Percentiles rank a stretch among this genome's conserved stretches.
Evolutionary conservation across 495 filamentous ascomycete genomes (phyloP).

Genomic region (Lepraria neglecta): DNA sequence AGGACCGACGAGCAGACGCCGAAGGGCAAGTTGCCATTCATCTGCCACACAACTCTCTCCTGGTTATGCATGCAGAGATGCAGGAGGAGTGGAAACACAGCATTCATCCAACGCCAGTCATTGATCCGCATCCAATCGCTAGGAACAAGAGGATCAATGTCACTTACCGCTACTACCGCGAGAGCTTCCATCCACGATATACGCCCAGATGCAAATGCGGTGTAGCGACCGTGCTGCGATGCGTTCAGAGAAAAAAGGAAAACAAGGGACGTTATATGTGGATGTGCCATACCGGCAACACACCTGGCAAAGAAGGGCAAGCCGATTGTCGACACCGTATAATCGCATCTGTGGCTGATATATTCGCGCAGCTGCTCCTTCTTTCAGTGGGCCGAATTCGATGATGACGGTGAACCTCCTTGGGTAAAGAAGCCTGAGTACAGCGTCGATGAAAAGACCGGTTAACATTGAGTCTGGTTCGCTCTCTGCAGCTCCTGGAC

Average conservation of each 20-base stretch:
- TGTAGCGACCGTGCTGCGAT: constrained; percentile 65
- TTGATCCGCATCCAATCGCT: constrained; percentile 76
- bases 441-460: too few relatives aligned
- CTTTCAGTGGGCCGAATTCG: constrained; percentile 87
- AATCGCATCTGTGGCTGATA: constrained; percentile 10
- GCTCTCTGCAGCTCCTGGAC: too few relatives aligned
- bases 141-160: constrained; percentile 81
- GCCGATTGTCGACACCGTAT: not conserved
- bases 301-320: constrained; percentile 62
- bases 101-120: constrained; percentile 63
- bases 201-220: constrained; percentile 58
- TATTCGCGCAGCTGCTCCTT: constrained; percentile 53
- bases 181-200: constrained; percentile 62
- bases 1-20: constrained; percentile 43
- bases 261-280: constrained; percentile 80
- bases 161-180: constrained; percentile 83
- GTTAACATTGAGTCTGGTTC: not conserved
- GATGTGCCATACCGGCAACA: constrained; percentile 79
- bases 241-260: constrained; percentile 68
- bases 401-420: constrained; percentile 74
- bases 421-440: constrained; percentile 41
- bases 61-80: constrained; percentile 91
- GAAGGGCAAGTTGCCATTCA: constrained; percentile 86
- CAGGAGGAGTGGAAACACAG: constrained; percentile 55
- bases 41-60: constrained; percentile 85